A percentile compares a stretch with the other conserved stretches of the same genome.
phyloP scores from a whole-genome alignment of 2,329 filamentous ascomycete species.

The Neoarthrinium moseri region DNA sequence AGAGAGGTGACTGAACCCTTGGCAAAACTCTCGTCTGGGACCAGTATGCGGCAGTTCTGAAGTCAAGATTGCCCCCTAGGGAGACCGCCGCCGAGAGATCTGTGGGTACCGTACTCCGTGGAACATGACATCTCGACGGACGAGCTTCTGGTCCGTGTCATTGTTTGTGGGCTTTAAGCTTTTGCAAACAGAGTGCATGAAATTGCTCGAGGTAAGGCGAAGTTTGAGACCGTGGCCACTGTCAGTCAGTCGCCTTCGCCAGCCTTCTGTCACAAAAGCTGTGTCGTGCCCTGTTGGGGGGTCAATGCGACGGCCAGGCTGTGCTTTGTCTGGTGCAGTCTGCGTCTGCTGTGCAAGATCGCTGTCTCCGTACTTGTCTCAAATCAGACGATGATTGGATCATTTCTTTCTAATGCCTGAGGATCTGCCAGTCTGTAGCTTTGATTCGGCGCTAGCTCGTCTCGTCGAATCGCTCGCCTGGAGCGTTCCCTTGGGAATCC shows the following conservation, averaged over 20 bases:
- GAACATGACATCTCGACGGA: slow-evolving; percentile 8
- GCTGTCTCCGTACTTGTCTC: slow-evolving; percentile 23
- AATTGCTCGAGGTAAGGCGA: slow-evolving; percentile 17
- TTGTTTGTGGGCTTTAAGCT: slow-evolving; percentile 13
- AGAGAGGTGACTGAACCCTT: slow-evolving; percentile 4
- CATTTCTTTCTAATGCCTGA: slow-evolving; percentile 16
- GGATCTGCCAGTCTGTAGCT: slow-evolving; percentile 20
- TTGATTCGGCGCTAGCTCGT: slow-evolving; percentile 13
- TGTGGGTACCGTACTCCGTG: background rate
- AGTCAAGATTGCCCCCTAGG: too few species aligned
- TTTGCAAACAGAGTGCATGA: slow-evolving; percentile 16
- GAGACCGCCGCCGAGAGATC: background rate
- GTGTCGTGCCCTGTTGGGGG: slow-evolving; percentile 24
- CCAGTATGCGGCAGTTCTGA: slow-evolving; percentile 10
- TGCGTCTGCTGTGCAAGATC: slow-evolving; percentile 16
- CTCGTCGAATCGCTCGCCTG: too few species aligned
- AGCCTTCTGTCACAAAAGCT: slow-evolving; percentile 24
- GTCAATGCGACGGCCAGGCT: slow-evolving; percentile 22
- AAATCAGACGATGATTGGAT: slow-evolving; percentile 12
- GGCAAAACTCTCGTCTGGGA: slow-evolving; percentile 17
- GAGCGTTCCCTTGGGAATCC: slow-evolving; percentile 7
- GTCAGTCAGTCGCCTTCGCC: slow-evolving; percentile 19
- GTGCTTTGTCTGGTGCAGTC: slow-evolving; percentile 14
- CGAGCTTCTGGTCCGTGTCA: slow-evolving; percentile 12
- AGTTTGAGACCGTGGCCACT: slow-evolving; percentile 18